These are phyloP conservation scores for Metschnikowia borealis DNA, from an alignment of 805 yeast species.

Conservation along the genomic window DNA sequence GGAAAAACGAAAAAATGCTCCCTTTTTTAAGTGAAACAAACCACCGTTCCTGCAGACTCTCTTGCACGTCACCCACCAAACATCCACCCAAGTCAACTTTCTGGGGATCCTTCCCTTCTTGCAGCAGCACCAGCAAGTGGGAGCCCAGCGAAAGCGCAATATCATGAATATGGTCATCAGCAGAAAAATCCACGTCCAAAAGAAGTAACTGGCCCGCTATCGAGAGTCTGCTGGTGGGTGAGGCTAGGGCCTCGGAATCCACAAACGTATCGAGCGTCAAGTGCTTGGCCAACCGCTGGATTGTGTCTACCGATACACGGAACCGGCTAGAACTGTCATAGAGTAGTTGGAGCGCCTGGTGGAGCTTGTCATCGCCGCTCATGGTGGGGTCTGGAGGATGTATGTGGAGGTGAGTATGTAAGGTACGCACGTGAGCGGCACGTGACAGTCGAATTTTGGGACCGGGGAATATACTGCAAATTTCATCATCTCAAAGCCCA, in stretches of 20 bases:
- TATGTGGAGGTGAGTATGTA: background rate
- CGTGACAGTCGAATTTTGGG: background rate
- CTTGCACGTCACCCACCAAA: background rate
- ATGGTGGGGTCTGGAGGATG: background rate
- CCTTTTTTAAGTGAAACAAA: background rate
- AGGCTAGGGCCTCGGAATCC: constrained; percentile 31
- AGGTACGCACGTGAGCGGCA: background rate
- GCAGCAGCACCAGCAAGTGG: constrained; percentile 13
- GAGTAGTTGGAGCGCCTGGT: constrained; percentile 17
- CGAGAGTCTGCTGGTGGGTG: constrained; percentile 24
- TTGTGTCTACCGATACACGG: constrained; percentile 32
- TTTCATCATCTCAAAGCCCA: no score
- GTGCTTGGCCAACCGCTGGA: constrained; percentile 38
- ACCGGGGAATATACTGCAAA: no score
- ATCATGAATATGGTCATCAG: constrained; percentile 22
- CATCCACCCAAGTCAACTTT: background rate
- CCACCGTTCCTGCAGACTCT: background rate
- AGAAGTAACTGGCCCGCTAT: constrained; percentile 41
- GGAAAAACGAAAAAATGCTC: constrained; percentile 17
- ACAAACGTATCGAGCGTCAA: constrained; percentile 40
- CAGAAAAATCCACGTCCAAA: constrained; percentile 36
- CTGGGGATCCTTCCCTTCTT: no score
- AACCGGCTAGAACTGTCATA: constrained; percentile 32
- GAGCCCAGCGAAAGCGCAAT: constrained; percentile 37
- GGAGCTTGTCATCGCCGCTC: constrained; percentile 10